These are phyloP conservation scores for Penicillium soppii DNA, from an alignment of 495 filamentous ascomycete species.

Conservation along the genomic window DNA sequence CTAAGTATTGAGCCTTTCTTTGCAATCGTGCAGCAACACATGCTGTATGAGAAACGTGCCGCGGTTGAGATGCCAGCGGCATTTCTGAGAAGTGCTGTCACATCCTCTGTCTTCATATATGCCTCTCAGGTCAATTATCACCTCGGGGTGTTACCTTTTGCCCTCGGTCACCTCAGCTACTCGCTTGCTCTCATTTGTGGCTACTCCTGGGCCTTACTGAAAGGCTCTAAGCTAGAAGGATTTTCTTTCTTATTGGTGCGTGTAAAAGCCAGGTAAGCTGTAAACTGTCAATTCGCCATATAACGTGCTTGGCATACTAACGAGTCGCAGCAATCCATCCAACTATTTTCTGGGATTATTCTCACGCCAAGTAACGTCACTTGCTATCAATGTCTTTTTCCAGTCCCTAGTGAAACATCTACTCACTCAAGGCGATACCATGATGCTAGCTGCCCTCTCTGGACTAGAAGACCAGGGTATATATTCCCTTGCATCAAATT, in stretches of 20 bases:
- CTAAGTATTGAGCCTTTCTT: conserved; percentile 83
- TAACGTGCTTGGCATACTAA: neutral
- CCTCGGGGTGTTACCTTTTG: conserved; percentile 83
- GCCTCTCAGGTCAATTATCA: conserved; percentile 45
- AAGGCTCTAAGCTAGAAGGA: conserved; percentile 39
- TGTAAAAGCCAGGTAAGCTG: conserved; percentile 45
- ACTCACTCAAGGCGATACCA: conserved; percentile 89
- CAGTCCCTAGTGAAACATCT: conserved; percentile 88
- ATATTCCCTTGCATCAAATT: conserved; percentile 91
- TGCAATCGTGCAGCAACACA: conserved; percentile 73
- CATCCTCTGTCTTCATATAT: conserved; percentile 64
- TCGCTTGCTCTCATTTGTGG: conserved; percentile 63
- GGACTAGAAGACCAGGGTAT: conserved; percentile 81
- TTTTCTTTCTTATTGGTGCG: conserved; percentile 58
- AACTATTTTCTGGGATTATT: conserved; percentile 62
- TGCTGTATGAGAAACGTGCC: conserved; percentile 77
- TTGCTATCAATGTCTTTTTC: conserved; percentile 77
- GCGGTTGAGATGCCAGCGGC: conserved; percentile 77
- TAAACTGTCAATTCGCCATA: neutral
- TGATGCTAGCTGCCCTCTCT: conserved; percentile 76
- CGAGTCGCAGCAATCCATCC: conserved; percentile 20
- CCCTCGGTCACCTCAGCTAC: conserved; percentile 80
- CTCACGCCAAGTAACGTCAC: conserved; percentile 60
- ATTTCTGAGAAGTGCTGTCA: conserved; percentile 69
- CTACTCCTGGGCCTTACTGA: conserved; percentile 55